phyloP scores from a whole-genome alignment of 176 grass and related monocot genomes.

The Hyparrhenia diplandra region DNA sequence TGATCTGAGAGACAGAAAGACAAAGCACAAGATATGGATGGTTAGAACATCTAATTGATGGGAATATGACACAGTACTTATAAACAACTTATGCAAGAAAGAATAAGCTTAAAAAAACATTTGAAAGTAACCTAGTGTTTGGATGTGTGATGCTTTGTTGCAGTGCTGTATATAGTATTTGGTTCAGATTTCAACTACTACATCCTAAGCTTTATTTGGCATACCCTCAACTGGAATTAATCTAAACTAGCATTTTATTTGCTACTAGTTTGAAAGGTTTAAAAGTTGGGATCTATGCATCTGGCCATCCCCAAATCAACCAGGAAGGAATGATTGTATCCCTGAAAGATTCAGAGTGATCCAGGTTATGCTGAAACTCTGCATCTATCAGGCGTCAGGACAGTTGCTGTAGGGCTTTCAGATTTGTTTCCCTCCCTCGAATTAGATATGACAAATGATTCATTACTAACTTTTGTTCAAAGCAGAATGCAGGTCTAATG shows the following conservation, averaged over 20 bases:
- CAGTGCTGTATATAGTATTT: not conserved
- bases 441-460: too few species aligned
- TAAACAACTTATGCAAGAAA: not conserved
- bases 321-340: not conserved
- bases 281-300: not conserved
- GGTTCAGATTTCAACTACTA: not conserved
- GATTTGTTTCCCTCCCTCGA: too few species aligned
- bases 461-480: too few species aligned
- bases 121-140: too few species aligned
- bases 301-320: not conserved
- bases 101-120: not conserved
- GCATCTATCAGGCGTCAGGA: too few species aligned
- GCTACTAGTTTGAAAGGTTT: too few species aligned
- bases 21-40: not conserved
- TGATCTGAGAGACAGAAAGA: not conserved
- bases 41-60: not conserved
- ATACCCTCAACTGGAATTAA: not conserved
- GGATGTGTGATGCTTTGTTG: too few species aligned
- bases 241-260: not conserved
- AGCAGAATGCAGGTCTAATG: not conserved
- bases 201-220: not conserved
- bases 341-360: too few species aligned
- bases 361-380: too few species aligned
- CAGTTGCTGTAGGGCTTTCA: too few species aligned
- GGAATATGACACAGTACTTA: not conserved